phyloP scores from a whole-genome alignment of 139 green algal genomes.

The Asterochloris sp. region DNA sequence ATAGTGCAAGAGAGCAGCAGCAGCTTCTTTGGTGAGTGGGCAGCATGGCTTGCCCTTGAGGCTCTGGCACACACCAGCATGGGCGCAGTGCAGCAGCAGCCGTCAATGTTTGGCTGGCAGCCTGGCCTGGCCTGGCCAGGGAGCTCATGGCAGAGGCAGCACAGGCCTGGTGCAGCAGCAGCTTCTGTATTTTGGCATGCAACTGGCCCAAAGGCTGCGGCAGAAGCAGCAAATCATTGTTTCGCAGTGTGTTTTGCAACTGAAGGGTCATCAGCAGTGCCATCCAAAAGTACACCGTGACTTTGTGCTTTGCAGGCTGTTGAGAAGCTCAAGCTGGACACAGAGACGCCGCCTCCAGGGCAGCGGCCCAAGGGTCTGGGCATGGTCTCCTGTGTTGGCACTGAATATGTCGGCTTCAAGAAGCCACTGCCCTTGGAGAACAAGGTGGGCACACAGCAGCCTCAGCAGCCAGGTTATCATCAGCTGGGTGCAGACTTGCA shows the following conservation, averaged over 20 bases:
- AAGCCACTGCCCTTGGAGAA: slow-evolving; percentile 65
- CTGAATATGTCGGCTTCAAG: slow-evolving; percentile 73
- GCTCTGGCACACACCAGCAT: not conserved
- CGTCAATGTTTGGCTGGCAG: not conserved
- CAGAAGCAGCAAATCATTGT: no score
- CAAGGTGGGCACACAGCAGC: slow-evolving; percentile 50
- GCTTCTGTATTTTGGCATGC: no score
- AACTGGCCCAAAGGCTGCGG: no score
- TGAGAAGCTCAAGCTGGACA: slow-evolving; percentile 79
- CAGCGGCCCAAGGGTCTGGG: slow-evolving; percentile 61
- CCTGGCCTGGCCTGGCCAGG: no score
- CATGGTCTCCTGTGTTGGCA: slow-evolving; percentile 84
- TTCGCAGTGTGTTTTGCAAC: no score
- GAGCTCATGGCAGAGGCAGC: no score
- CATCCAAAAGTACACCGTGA: not conserved
- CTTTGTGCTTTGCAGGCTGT: slow-evolving; percentile 50
- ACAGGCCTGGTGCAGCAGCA: no score
- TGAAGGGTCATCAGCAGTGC: no score
- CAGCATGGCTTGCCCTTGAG: not conserved
- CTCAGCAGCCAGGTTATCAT: not conserved
- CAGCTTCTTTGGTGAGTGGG: not conserved
- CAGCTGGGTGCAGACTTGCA: not conserved
- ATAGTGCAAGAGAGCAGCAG: not conserved
- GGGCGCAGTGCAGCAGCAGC: no score
- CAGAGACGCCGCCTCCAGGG: slow-evolving; percentile 45